A percentile compares a stretch with the other conserved stretches of the same genome.
Conservation (phyloP, 805 yeast genomes). For the Tetrapisispora phaffii region DNA sequence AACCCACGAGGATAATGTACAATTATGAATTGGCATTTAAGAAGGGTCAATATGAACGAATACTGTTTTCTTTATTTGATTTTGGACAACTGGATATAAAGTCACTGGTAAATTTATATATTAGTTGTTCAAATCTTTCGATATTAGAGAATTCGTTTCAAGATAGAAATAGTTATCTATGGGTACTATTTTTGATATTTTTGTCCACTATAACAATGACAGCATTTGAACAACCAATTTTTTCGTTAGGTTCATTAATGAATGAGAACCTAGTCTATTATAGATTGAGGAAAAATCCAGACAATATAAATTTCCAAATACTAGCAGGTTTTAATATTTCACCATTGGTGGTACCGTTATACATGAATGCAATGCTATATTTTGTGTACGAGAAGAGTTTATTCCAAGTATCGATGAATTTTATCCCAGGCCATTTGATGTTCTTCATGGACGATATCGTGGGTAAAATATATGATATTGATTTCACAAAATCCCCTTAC, state of each 20-base stretch:
- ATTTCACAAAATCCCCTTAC: slow-evolving; percentile 22
- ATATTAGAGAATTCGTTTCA: slow-evolving; percentile 20
- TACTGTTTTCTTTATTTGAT: slow-evolving; percentile 32
- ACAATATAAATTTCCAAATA: slow-evolving; percentile 13
- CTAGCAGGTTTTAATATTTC: slow-evolving; percentile 18
- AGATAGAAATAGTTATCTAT: slow-evolving; percentile 17
- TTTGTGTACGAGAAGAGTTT: slow-evolving; percentile 12
- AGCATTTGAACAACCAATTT: slow-evolving; percentile 18
- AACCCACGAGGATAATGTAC: slow-evolving; percentile 27
- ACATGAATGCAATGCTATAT: slow-evolving; percentile 16
- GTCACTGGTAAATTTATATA: slow-evolving; percentile 15
- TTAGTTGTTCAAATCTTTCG: slow-evolving; percentile 19
- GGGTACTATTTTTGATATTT: slow-evolving; percentile 14
- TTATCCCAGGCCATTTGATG: slow-evolving; percentile 24
- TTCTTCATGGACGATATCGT: slow-evolving; percentile 23
- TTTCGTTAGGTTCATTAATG: slow-evolving; percentile 20
- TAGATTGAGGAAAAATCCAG: slow-evolving; percentile 14
- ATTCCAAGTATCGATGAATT: slow-evolving; percentile 17
- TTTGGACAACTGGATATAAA: slow-evolving; percentile 27
- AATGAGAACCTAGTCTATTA: slow-evolving; percentile 24
- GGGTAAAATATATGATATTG: slow-evolving; percentile 19
- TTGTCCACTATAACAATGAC: slow-evolving; percentile 15
- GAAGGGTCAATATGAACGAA: slow-evolving; percentile 31
- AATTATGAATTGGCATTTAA: slow-evolving; percentile 32
- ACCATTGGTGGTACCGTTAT: slow-evolving; percentile 15